Evolutionary conservation across 1,139 yeast species (phyloP), one percentile per base, ranked within the genome.

Genomic region (Zygoascus sp.): DNA sequence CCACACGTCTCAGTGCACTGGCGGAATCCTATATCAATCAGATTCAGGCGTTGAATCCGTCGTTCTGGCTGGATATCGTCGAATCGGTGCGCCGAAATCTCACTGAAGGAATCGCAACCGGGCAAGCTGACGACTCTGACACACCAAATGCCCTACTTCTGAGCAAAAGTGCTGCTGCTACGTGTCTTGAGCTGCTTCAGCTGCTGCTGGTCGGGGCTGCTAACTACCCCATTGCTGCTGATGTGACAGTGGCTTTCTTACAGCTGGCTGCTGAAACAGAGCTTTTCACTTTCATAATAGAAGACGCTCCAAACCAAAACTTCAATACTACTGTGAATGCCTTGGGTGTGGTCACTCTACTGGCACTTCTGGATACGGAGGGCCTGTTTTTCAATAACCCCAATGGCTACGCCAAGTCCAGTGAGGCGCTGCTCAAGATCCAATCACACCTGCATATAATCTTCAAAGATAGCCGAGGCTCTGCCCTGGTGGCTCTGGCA

Each of bases 401-500:
- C 6, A n/a, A n/a, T 7, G 66, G 76, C 1, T 80, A 69, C 52
- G 65, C 79, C 55, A 64, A 69, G 37, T 75, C 78, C 52, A 64
- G 75, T 0, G 57, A 60, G 0, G 60, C 70, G 1, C 70, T 85
- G 50, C 59, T 62, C 43, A 55, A 58, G 44, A 68, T 79, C 20
- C 77, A 74, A 56, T 59, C 58, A 4, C 50, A 56, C 2, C 54
- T 74, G 16, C 55, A 71, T 3, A 63, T 43, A 1, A 41, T 45
- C 13, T 47, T 50, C 20, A 40, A 37, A 38, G 52, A 42, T 19
- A 27, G 72, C 13, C 58, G 68, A 9, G 53, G 66, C 1, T 77
- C 79, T 50, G 65, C 87, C 0, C 67, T 83, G 3, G 66, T 81
- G 1, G 63, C 77, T 43, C 83, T 84, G 56, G 76, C 81, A 27